These are phyloP conservation scores for Umbelopsis isabellina DNA, from an alignment of 192 early-diverging fungal species.

Conservation along the genomic window DNA sequence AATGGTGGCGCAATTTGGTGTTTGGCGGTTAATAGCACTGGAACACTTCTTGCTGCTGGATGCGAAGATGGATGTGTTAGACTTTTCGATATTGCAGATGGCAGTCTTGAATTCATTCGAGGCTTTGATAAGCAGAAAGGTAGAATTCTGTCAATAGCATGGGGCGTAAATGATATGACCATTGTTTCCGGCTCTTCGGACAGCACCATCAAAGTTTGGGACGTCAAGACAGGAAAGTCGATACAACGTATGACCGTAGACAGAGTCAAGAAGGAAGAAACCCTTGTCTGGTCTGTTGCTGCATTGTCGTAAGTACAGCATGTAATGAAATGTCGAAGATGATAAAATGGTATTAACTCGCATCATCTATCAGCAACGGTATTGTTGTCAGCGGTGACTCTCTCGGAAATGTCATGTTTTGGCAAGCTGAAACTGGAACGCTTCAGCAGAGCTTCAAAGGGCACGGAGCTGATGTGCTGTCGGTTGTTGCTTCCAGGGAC, in stretches of 20 bases:
- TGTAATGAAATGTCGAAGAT: background rate
- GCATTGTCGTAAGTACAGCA: conserved; percentile 49
- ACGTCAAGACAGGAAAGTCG: conserved; percentile 54
- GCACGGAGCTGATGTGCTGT: conserved; percentile 89
- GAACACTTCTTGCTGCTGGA: conserved; percentile 82
- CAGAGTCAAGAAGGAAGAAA: conserved; percentile 68
- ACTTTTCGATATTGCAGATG: conserved; percentile 83
- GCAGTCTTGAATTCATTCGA: conserved; percentile 64
- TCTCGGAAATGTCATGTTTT: conserved; percentile 88
- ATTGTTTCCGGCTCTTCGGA: conserved; percentile 87
- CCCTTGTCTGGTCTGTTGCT: conserved; percentile 87
- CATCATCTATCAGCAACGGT: background rate
- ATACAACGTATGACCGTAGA: conserved; percentile 78
- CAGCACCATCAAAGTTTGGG: conserved; percentile 75
- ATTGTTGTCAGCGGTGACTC: conserved; percentile 71
- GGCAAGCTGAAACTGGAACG: conserved; percentile 73
- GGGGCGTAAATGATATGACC: conserved; percentile 69
- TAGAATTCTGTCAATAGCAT: conserved; percentile 86
- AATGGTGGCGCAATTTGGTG: conserved; percentile 95
- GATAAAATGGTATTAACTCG: background rate
- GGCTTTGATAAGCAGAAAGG: conserved; percentile 70
- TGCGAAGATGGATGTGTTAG: conserved; percentile 93
- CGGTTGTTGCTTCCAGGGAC: conserved; percentile 65
- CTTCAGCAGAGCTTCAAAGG: conserved; percentile 71
- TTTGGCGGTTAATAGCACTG: conserved; percentile 78